Percentiles rank a stretch among this genome's conserved stretches.
These are phyloP conservation scores for Paspalum notatum DNA, from an alignment of 176 grass and related monocot species.

Conservation along the genomic window DNA sequence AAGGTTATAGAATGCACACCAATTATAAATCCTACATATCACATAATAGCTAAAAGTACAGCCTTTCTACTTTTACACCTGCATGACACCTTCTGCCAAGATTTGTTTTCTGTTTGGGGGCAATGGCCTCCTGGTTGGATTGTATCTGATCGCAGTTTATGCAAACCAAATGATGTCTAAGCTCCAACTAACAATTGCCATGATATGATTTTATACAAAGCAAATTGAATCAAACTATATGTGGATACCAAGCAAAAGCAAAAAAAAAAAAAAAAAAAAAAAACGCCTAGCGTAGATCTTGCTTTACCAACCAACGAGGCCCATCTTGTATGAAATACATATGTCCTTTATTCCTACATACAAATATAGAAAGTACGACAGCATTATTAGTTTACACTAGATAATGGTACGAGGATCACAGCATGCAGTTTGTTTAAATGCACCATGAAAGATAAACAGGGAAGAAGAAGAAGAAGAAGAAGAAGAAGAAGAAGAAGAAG, in stretches of 20 bases:
- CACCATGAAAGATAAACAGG: too few species aligned
- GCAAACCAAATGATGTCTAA: background rate
- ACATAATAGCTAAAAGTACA: too few species aligned
- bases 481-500: too few species aligned
- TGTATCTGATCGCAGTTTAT: background rate
- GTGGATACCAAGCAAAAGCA: background rate
- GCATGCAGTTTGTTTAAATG: too few species aligned
- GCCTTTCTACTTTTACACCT: too few species aligned
- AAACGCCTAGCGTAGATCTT: background rate
- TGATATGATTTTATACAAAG: background rate
- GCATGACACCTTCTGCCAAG: background rate
- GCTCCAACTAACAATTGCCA: background rate
- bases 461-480: too few species aligned
- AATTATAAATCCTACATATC: background rate
- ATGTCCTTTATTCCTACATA: background rate
- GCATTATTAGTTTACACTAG: background rate
- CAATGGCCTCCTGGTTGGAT: background rate
- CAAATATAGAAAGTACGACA: background rate
- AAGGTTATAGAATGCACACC: background rate
- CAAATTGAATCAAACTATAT: background rate
- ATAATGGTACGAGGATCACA: background rate
- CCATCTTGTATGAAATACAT: background rate
- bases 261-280: background rate
- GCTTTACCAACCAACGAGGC: background rate
- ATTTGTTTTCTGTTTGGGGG: background rate